Percentiles rank a stretch among this genome's conserved stretches.
Conservation (phyloP, 129 eudicot species). For the Helianthus tuberosus region DNA sequence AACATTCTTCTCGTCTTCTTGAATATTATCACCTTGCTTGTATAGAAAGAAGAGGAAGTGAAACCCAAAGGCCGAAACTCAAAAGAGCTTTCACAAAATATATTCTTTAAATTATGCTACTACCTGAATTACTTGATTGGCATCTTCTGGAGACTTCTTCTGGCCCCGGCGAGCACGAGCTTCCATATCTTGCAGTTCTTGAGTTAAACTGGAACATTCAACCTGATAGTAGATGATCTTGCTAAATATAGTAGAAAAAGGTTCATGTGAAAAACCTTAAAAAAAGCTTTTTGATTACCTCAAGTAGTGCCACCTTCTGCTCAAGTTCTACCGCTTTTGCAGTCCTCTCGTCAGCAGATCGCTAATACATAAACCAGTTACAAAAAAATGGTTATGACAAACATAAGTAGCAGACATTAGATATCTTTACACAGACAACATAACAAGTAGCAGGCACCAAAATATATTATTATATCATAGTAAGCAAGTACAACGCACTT, state of each 20-base stretch:
- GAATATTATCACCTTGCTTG: neutral
- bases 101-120: neutral
- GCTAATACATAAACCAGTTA: constrained; percentile 47
- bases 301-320: constrained; percentile 95
- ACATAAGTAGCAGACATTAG: constrained; percentile 2
- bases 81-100: constrained; percentile 15
- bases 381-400: constrained; percentile 7
- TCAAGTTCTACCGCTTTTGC: constrained; percentile 90
- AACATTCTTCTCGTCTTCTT: constrained; percentile 1
- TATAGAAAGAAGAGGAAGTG: constrained; percentile 2
- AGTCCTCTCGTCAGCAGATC: constrained; percentile 92
- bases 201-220: constrained; percentile 91
- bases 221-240: constrained; percentile 48
- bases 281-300: constrained; percentile 50
- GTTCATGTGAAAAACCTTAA: constrained; percentile 23
- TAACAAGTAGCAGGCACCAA: neutral
- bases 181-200: constrained; percentile 97
- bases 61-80: neutral
- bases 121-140: constrained; percentile 92
- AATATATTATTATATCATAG: constrained; percentile 1
- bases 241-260: neutral
- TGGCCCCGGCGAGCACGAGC: constrained; percentile 89
- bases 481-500: neutral
- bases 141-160: constrained; percentile 93
- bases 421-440: neutral